phyloP scores from a whole-genome alignment of 2,329 filamentous ascomycete species.

The Hypomyces perniciosus region DNA sequence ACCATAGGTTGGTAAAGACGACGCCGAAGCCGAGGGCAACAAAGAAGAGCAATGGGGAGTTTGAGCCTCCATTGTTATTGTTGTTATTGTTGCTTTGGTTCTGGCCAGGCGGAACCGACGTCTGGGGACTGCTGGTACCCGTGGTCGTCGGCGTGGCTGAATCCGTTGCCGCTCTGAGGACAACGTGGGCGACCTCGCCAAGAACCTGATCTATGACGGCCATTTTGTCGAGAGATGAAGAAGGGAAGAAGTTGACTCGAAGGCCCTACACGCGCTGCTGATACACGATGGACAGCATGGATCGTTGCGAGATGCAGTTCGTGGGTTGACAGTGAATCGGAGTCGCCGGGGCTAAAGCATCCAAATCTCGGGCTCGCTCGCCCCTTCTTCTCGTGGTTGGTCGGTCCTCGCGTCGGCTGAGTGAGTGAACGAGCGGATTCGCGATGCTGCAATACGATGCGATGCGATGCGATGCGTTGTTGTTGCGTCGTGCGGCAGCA shows the following conservation, averaged over 20 bases:
- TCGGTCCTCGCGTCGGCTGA: neutral
- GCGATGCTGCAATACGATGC: no score
- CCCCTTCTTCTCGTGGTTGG: no score
- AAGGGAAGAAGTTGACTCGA: slow-evolving; percentile 5
- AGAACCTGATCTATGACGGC: slow-evolving; percentile 31
- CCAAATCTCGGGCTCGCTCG: no score
- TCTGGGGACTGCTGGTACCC: slow-evolving; percentile 11
- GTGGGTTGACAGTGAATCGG: neutral
- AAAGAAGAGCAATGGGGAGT: slow-evolving; percentile 62
- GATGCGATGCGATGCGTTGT: no score
- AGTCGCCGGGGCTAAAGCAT: slow-evolving; percentile 8
- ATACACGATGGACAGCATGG: slow-evolving; percentile 7
- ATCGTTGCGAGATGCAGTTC: neutral
- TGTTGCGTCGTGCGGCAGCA: no score
- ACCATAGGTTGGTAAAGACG: slow-evolving; percentile 98
- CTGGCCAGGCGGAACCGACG: slow-evolving; percentile 10
- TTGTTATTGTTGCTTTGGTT: slow-evolving; percentile 13
- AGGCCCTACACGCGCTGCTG: slow-evolving; percentile 3
- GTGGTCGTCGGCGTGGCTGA: slow-evolving; percentile 14
- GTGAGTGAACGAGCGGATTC: neutral
- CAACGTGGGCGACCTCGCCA: slow-evolving; percentile 30
- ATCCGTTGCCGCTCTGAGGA: slow-evolving; percentile 27
- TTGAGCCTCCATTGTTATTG: slow-evolving; percentile 23
- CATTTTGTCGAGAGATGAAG: slow-evolving; percentile 23
- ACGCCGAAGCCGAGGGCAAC: slow-evolving; percentile 95